Evolutionary conservation across 2,329 filamentous ascomycete species (phyloP).

Genomic region (Aspergillus alliaceus): DNA sequence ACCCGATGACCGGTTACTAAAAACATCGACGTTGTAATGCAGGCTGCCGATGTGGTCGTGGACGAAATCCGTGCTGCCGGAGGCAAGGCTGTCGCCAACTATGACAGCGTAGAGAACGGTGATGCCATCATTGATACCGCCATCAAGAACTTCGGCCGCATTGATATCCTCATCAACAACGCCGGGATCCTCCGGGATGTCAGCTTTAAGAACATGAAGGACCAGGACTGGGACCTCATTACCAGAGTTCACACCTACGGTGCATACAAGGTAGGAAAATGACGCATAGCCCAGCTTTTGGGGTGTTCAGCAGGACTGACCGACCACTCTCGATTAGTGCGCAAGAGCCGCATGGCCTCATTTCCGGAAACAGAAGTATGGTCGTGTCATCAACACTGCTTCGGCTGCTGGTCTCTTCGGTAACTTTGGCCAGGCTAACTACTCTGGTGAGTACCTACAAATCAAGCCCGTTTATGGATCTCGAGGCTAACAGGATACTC

Average conservation of each 20-base stretch:
- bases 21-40: constrained; percentile 38
- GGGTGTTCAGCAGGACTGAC: constrained; percentile 10
- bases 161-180: constrained; percentile 97
- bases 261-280: constrained; percentile 71
- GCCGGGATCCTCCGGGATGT: constrained; percentile 92
- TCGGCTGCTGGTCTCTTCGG: constrained; percentile 96
- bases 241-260: constrained; percentile 90
- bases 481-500: constrained; percentile 25
- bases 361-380: constrained; percentile 98
- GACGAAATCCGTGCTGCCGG: constrained; percentile 69
- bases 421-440: constrained; percentile 94
- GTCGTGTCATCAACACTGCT: constrained; percentile 91
- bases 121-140: constrained; percentile 81
- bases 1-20: constrained; percentile 59
- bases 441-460: constrained; percentile 61
- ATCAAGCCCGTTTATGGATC: constrained; percentile 1
- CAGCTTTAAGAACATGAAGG: constrained; percentile 98
- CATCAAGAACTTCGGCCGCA: constrained; percentile 58
- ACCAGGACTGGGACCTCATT: constrained; percentile 94
- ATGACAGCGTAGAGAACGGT: constrained; percentile 79
- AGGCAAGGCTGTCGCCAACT: constrained; percentile 96
- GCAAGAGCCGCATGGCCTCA: constrained; percentile 92
- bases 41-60: constrained; percentile 59
- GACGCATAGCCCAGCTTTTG: not conserved
- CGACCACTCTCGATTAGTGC: constrained; percentile 52